A percentile compares a stretch with the other conserved stretches of the same genome.
phyloP scores from a whole-genome alignment of 2,329 filamentous ascomycete genomes.

The Paraphoma chrysanthemicola region DNA sequence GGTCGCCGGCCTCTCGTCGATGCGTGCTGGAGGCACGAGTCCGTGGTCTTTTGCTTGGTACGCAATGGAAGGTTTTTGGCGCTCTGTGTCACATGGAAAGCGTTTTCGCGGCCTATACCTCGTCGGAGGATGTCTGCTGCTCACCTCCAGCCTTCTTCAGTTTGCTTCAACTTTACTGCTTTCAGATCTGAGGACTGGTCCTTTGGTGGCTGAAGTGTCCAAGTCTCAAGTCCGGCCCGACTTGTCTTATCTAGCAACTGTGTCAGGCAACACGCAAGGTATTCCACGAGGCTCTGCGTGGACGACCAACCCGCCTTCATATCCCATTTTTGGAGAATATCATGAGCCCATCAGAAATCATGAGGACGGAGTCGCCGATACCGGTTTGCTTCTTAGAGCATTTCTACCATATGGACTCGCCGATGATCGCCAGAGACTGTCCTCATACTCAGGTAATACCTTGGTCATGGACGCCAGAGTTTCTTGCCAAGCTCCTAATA shows the following conservation, averaged over 20 bases:
- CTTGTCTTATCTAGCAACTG: not conserved
- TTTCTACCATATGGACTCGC: conserved; percentile 10
- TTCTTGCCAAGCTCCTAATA: conserved; percentile 7
- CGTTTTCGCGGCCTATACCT: not conserved
- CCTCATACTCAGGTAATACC: conserved; percentile 7
- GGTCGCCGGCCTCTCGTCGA: not conserved
- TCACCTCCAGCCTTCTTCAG: not conserved
- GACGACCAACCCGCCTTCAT: conserved; percentile 12
- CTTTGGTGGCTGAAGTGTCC: not conserved
- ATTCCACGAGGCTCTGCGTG: conserved; percentile 11
- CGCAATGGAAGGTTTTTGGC: not conserved
- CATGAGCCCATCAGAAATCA: not conserved
- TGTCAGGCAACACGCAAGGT: not conserved
- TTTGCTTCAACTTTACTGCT: not conserved
- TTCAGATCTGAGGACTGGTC: not conserved
- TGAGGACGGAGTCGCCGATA: conserved; percentile 2
- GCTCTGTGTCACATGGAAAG: too few relatives aligned
- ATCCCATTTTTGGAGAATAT: conserved; percentile 11
- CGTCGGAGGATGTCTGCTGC: not conserved
- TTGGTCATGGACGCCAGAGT: conserved; percentile 13
- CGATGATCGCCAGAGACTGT: conserved; percentile 8
- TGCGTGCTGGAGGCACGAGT: not conserved
- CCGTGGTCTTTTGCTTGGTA: not conserved
- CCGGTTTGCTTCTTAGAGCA: conserved; percentile 8
- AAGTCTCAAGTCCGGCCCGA: not conserved